phyloP scores from a whole-genome alignment of 2,329 filamentous ascomycete genomes.

The Penicillium rolfsii region DNA sequence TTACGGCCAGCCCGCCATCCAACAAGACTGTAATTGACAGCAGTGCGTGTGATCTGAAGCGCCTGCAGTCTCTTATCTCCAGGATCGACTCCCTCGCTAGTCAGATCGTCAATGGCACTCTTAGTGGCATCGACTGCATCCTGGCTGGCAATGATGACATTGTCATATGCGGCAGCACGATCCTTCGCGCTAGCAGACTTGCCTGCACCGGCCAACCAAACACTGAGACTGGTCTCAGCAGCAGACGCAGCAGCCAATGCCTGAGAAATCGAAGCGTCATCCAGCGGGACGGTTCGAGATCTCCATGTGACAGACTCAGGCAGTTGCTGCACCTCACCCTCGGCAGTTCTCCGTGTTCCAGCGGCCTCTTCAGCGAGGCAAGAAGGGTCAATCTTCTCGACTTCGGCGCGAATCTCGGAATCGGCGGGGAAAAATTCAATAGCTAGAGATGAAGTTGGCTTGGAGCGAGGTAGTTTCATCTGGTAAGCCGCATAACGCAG shows the following conservation, averaged over 20 bases:
- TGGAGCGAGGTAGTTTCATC: conserved; percentile 80
- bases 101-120: conserved; percentile 86
- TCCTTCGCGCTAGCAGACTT: conserved; percentile 56
- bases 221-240: conserved; percentile 56
- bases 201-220: conserved; percentile 50
- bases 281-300: conserved; percentile 79
- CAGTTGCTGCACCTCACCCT: conserved; percentile 53
- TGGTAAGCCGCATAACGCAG: conserved; percentile 95
- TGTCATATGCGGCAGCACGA: conserved; percentile 85
- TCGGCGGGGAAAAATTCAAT: conserved; percentile 74
- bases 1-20: conserved; percentile 95
- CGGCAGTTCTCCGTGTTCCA: conserved; percentile 51
- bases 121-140: conserved; percentile 94
- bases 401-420: conserved; percentile 62
- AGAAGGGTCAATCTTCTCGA: conserved; percentile 71
- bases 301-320: conserved; percentile 85
- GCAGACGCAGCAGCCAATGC: conserved; percentile 71
- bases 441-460: conserved; percentile 77
- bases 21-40: conserved; percentile 91
- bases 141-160: conserved; percentile 85
- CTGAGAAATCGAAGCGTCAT: conserved; percentile 88
- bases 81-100: conserved; percentile 78
- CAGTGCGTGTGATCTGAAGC: conserved; percentile 86
- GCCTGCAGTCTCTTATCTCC: conserved; percentile 88
- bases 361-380: conserved; percentile 65